phyloP scores from a whole-genome alignment of 495 filamentous ascomycete genomes.

The Neurospora terricola region DNA sequence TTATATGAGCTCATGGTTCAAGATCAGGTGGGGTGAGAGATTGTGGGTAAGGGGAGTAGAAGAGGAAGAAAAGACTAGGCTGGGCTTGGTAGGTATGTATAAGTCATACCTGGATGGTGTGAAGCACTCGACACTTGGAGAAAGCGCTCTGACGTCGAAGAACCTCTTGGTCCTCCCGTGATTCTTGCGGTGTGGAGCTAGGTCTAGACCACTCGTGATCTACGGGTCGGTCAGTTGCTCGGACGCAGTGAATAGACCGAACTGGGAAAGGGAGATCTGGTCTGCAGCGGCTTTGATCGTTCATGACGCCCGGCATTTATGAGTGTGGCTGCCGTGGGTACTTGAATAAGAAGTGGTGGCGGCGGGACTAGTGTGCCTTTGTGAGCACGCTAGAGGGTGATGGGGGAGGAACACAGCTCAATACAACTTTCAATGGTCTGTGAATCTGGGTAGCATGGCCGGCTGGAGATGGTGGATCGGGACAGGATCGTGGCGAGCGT shows the following conservation, averaged over 20 bases:
- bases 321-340: background rate
- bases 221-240: background rate
- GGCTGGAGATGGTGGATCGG: background rate
- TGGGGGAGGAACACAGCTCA: background rate
- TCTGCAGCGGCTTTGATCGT: background rate
- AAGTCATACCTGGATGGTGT: constrained; percentile 31
- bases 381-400: background rate
- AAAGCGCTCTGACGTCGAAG: constrained; percentile 58
- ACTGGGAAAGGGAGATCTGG: constrained; percentile 7
- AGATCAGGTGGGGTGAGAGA: background rate
- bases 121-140: constrained; percentile 62
- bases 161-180: constrained; percentile 49
- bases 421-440: background rate
- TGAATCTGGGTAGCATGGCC: background rate
- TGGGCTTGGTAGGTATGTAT: background rate
- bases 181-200: background rate
- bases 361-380: background rate
- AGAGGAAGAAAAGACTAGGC: background rate
- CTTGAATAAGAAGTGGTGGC: background rate
- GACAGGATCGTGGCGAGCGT: background rate
- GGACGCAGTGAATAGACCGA: constrained; percentile 15
- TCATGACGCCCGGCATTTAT: background rate
- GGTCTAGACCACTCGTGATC: background rate
- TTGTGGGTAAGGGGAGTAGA: background rate
- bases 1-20: background rate